Conservation (phyloP, 2,329 filamentous ascomycete species). For the Chaetomium globosum region DNA sequence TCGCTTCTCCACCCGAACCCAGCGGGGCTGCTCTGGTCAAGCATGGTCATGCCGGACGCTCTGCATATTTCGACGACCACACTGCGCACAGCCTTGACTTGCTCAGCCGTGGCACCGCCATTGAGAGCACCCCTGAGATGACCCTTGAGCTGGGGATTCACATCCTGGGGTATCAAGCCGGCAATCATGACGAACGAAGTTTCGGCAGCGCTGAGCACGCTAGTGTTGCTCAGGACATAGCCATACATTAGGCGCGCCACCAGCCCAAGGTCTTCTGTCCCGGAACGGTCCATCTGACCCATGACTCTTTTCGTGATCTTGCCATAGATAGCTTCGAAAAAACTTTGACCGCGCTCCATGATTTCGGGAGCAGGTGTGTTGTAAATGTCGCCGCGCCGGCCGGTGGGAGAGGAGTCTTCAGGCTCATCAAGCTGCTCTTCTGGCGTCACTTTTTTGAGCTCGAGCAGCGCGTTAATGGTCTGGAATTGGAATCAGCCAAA, state of each 20-base stretch:
- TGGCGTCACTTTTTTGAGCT: constrained; percentile 50
- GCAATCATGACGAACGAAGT: constrained; percentile 57
- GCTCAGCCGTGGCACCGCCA: constrained; percentile 51
- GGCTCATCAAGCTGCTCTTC: constrained; percentile 47
- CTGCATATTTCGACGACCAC: constrained; percentile 52
- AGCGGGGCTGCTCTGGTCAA: constrained; percentile 41
- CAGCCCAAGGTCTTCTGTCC: constrained; percentile 54
- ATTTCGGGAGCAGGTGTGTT: constrained; percentile 42
- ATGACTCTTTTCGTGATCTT: constrained; percentile 53
- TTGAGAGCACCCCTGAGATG: constrained; percentile 56
- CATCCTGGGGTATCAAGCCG: constrained; percentile 55
- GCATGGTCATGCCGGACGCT: constrained; percentile 50
- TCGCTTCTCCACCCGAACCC: constrained; percentile 53
- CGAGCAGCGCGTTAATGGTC: constrained; percentile 53
- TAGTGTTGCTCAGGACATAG: constrained; percentile 52
- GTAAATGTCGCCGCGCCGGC: constrained; percentile 46
- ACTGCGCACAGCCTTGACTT: constrained; percentile 53
- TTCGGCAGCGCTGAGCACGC: constrained; percentile 49
- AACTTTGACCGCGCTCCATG: constrained; percentile 49
- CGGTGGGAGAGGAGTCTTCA: constrained; percentile 44
- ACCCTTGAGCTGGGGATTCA: constrained; percentile 57
- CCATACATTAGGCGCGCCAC: constrained; percentile 54
- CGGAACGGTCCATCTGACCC: constrained; percentile 52
- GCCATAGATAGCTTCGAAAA: constrained; percentile 55
- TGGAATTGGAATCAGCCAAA: constrained; percentile 31